Percentiles rank a stretch among this genome's conserved stretches.
Evolutionary conservation across 345 rosid species (phyloP).

Genomic region (Eucalyptus polybractea): DNA sequence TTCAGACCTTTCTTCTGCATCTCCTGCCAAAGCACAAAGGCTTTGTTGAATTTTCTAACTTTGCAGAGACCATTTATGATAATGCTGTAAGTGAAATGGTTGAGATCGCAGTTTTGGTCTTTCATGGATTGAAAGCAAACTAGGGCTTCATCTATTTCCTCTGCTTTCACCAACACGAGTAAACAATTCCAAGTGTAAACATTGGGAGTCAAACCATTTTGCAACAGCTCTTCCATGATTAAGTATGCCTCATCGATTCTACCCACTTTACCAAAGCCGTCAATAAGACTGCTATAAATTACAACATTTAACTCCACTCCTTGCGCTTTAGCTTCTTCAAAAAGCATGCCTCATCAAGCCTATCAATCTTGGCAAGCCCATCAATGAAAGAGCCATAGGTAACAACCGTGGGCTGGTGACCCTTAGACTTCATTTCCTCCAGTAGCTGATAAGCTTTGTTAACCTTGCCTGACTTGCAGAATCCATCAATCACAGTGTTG

Average conservation of each 20-base stretch:
- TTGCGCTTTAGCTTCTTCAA: conserved; percentile 86
- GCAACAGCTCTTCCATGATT: conserved; percentile 91
- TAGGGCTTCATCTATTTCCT: conserved; percentile 81
- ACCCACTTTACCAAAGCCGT: conserved; percentile 96
- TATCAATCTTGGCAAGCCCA: conserved; percentile 83
- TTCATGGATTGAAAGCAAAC: conserved; percentile 81
- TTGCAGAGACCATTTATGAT: conserved; percentile 81
- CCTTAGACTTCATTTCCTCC: conserved; percentile 89
- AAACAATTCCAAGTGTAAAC: conserved; percentile 91
- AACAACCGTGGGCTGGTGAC: conserved; percentile 72
- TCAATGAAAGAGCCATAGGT: conserved; percentile 87
- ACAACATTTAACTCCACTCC: conserved; percentile 65
- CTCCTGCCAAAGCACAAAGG: conserved; percentile 98
- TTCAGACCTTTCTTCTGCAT: conserved; percentile 74
- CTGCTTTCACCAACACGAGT: conserved; percentile 83
- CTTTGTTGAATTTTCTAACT: conserved; percentile 85
- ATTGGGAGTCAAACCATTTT: conserved; percentile 75
- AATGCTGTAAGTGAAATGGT: conserved; percentile 66
- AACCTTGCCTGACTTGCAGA: conserved; percentile 91
- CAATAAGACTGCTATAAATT: conserved; percentile 77
- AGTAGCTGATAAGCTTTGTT: conserved; percentile 84
- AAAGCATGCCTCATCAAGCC: conserved; percentile 99
- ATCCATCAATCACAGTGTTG: conserved; percentile 79
- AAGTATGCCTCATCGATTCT: conserved; percentile 95
- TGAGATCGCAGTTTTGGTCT: conserved; percentile 59